Conservation (phyloP, 345 rosid species). For the Aegle marmelos region DNA sequence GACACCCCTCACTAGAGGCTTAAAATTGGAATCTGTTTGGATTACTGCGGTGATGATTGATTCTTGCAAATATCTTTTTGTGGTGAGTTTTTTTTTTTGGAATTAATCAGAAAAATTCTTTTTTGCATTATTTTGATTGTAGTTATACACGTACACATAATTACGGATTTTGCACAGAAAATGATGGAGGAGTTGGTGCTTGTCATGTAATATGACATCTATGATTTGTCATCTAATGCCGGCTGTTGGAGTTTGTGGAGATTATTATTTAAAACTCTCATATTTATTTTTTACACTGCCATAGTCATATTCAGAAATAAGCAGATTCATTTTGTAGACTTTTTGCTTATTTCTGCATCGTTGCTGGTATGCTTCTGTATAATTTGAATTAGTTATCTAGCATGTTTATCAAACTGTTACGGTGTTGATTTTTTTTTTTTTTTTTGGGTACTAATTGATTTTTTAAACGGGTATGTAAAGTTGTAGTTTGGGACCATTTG, state of each 20-base stretch:
- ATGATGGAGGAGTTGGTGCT: background rate
- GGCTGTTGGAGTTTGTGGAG: constrained; percentile 23
- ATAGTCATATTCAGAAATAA: background rate
- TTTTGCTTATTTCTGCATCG: background rate
- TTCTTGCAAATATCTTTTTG: background rate
- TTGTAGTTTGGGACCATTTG: background rate
- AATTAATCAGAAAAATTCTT: background rate
- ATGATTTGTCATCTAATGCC: constrained; percentile 19
- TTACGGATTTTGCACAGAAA: background rate
- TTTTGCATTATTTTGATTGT: constrained; percentile 1
- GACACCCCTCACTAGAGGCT: constrained; percentile 12
- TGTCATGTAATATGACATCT: constrained; percentile 26
- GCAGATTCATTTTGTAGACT: background rate
- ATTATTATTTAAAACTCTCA: background rate
- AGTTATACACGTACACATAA: background rate
- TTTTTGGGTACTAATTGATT: background rate
- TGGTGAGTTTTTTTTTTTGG: constrained; percentile 25
- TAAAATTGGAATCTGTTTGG: constrained; percentile 15
- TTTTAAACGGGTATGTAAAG: background rate
- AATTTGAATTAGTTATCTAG: background rate
- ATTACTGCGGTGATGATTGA: background rate
- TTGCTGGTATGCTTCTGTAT: constrained; percentile 6
- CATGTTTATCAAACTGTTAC: background rate
- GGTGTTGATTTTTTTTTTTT: background rate
- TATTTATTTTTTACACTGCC: background rate